These are phyloP conservation scores for Thelephora ganbajun DNA, from an alignment of 768 basidiomycete species.

Conservation along the genomic window DNA sequence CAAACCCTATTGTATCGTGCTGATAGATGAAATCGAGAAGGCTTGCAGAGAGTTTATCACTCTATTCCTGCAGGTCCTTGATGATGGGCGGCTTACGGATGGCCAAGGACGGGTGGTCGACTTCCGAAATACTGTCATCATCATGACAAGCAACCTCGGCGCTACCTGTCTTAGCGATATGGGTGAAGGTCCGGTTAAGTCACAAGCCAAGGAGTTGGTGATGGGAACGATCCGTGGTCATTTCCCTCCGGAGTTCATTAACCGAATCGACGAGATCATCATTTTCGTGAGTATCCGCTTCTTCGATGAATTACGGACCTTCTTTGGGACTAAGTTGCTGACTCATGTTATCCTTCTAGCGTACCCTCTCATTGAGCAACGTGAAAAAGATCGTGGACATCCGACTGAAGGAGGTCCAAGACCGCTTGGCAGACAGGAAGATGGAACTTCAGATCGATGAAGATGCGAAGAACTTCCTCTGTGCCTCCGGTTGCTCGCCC, in stretches of 20 bases:
- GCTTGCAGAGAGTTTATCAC: conserved; percentile 66
- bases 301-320: background rate
- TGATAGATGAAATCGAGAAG: conserved; percentile 88
- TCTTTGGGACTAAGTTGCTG: conserved; percentile 14
- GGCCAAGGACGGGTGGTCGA: conserved; percentile 84
- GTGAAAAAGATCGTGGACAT: conserved; percentile 82
- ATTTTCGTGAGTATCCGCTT: conserved; percentile 37
- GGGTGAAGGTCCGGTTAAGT: conserved; percentile 53
- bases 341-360: conserved; percentile 29
- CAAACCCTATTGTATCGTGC: conserved; percentile 77
- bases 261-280: conserved; percentile 78
- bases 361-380: conserved; percentile 61
- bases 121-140: conserved; percentile 85
- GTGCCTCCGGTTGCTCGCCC: conserved; percentile 65
- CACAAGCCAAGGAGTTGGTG: conserved; percentile 49
- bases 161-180: conserved; percentile 65
- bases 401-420: conserved; percentile 74
- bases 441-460: conserved; percentile 66
- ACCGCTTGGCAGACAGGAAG: conserved; percentile 67
- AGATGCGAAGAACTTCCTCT: conserved; percentile 64
- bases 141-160: conserved; percentile 90
- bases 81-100: conserved; percentile 86
- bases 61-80: conserved; percentile 72
- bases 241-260: conserved; percentile 89
- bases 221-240: conserved; percentile 69